Base-by-base conservation (phyloP, 768 basidiomycete species). In the Holtermannia corniformis region DNA sequence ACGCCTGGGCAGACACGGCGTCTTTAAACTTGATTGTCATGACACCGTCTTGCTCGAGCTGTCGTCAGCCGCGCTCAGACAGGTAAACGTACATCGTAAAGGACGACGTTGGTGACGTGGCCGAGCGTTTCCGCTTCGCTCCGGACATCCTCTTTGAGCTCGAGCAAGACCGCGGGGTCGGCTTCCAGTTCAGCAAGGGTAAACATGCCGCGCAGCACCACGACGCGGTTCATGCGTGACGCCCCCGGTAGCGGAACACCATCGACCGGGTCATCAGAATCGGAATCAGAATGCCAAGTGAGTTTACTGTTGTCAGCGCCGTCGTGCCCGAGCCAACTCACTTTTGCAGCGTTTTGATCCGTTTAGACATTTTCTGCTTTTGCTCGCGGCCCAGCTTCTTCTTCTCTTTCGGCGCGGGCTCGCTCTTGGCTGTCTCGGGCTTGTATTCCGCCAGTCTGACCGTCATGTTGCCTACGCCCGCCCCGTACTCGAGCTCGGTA, bases 21-120 rank as follows among this genome's bases (percentile, higher is more conserved):
- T 96, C 92, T 52, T 82, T 82, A 76, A 96, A 99, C 62, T 96
- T 95, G 57, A 97, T 83, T 0, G 91, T 92, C 82, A 97, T 96
- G 57, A 97, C 74, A 3, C 95, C 93, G 32, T 93, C 89, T 27
- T 81, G 74, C 71, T 99, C 95, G 77, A 84, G 82, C 91, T 99
- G 73, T 61, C 52, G 32, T 23, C 25, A 27, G 32, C 50, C 49
- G 14, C 28, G 12, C 10, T 14, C 10, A 2, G 3, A 50, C 19
- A 23, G 14, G 20, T 22, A 40, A 11, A 77, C 87, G 72, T 71
- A 93, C 93, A 74, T 99, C 93, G 65, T 93, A 97, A 40, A 99
- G 72, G 25, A 89, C 83, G 1, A 96, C 87, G 61, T 90, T 96
- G 0, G 95, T 97, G 3, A 99, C 95, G 62, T 92, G 87, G 24